These are phyloP conservation scores for Penicillium desertorum DNA, from an alignment of 495 filamentous ascomycete genomes.

Conservation along the genomic window DNA sequence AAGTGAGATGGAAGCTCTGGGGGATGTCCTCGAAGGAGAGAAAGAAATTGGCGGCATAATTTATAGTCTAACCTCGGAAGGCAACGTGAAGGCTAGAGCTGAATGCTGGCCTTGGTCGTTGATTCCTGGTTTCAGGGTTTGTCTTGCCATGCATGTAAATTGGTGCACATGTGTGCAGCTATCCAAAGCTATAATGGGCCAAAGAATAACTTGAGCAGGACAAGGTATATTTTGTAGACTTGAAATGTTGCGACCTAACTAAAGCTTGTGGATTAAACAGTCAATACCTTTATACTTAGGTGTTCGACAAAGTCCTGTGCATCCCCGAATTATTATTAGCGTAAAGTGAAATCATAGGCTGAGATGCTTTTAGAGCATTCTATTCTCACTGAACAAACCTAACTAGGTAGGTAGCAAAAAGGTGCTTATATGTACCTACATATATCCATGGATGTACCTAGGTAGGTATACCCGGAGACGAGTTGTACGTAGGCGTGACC, in stretches of 20 bases:
- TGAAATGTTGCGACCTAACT: slow-evolving; percentile 2
- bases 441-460: too few relatives aligned
- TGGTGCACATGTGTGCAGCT: slow-evolving; percentile 20
- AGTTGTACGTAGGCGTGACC: slow-evolving; percentile 14
- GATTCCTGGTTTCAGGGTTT: slow-evolving; percentile 24
- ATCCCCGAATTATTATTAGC: background rate
- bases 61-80: too few relatives aligned
- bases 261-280: background rate
- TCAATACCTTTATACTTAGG: background rate
- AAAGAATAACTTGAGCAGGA: slow-evolving; percentile 14
- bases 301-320: background rate
- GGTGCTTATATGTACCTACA: background rate
- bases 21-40: too few relatives aligned
- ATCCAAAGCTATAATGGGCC: slow-evolving; percentile 28
- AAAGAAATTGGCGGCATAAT: too few relatives aligned
- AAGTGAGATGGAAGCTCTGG: too few relatives aligned
- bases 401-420: background rate
- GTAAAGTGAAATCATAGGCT: background rate
- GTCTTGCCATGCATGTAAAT: slow-evolving; percentile 30
- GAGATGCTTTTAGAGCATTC: background rate
- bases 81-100: too few relatives aligned
- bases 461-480: slow-evolving; percentile 15
- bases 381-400: background rate
- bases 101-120: too few relatives aligned
- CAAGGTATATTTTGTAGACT: slow-evolving; percentile 27